phyloP scores from a whole-genome alignment of 1,284 basidiomycete genomes.

The Thecaphora frezii region DNA sequence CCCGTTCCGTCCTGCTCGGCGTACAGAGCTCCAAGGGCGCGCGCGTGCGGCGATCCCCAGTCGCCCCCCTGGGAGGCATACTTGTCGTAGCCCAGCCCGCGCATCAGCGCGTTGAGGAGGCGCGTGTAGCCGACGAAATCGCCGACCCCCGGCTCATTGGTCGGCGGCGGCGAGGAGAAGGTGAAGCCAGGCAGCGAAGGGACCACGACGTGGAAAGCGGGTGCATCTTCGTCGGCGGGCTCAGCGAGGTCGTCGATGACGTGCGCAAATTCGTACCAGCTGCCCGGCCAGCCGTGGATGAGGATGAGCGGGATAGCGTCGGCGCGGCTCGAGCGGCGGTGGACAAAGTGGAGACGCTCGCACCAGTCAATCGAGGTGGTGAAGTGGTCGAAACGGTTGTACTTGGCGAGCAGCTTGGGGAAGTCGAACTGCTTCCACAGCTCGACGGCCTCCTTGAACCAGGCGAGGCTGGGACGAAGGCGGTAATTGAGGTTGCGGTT shows the following conservation, averaged over 20 bases:
- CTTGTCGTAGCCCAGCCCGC: conserved; percentile 32
- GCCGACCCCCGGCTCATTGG: conserved; percentile 21
- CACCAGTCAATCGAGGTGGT: conserved; percentile 48
- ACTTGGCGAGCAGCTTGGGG: conserved; percentile 12
- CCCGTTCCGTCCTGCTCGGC: conserved; percentile 36
- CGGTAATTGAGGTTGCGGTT: conserved; percentile 11
- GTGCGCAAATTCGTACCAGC: conserved; percentile 38
- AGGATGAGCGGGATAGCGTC: conserved; percentile 52
- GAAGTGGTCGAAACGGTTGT: conserved; percentile 39
- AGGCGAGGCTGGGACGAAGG: conserved; percentile 25
- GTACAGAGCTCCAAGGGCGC: conserved; percentile 29
- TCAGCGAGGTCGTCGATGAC: conserved; percentile 33
- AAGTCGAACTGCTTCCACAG: conserved; percentile 30
- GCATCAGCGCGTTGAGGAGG: conserved; percentile 47
- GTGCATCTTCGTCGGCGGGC: conserved; percentile 18
- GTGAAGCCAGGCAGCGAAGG: conserved; percentile 49
- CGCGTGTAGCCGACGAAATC: conserved; percentile 36
- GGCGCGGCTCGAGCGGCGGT: conserved; percentile 22
- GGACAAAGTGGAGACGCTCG: conserved; percentile 42
- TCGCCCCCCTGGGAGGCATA: conserved; percentile 51
- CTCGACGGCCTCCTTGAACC: conserved; percentile 17
- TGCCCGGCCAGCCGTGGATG: conserved; percentile 51
- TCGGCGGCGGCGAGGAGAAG: conserved; percentile 39
- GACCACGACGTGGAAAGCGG: conserved; percentile 52
- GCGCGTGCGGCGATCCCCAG: conserved; percentile 44